phyloP scores from a whole-genome alignment of 352 stramenopile species.

The Globisporangium heterothallicum region DNA sequence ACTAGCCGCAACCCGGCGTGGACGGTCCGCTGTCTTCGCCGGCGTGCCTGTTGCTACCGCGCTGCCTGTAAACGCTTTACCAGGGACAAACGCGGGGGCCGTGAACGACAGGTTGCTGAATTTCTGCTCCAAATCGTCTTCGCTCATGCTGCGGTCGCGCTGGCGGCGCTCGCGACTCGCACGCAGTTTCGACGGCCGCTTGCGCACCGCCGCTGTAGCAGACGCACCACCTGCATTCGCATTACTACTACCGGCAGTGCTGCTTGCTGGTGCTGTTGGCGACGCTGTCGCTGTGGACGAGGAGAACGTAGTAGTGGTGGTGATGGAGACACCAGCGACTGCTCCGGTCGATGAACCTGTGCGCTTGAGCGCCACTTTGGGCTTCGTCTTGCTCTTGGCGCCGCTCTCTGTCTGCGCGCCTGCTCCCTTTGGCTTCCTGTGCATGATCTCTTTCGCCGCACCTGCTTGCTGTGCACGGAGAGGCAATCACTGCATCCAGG shows the following conservation, averaged over 20 bases:
- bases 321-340: not conserved
- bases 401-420: not conserved
- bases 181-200: slow-evolving; percentile 46
- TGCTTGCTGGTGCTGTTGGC: not conserved
- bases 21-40: not conserved
- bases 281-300: not conserved
- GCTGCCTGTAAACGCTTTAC: slow-evolving; percentile 12
- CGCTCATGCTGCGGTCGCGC: slow-evolving; percentile 48
- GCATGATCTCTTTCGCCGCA: slow-evolving; percentile 6
- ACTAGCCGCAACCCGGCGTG: too few species aligned
- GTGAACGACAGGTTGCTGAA: slow-evolving; percentile 52
- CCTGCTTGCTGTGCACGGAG: not conserved
- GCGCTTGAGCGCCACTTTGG: slow-evolving; percentile 15
- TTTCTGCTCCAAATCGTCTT: slow-evolving; percentile 54
- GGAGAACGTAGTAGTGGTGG: not conserved
- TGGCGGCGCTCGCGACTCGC: slow-evolving; percentile 52
- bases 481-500: too few species aligned
- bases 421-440: slow-evolving; percentile 6
- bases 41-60: slow-evolving; percentile 6
- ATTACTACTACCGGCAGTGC: too few species aligned
- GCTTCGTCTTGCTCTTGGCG: slow-evolving; percentile 4
- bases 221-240: too few species aligned
- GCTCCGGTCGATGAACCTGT: not conserved
- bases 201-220: slow-evolving; percentile 5
- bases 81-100: slow-evolving; percentile 51